Percentiles rank a stretch among this genome's conserved stretches.
Evolutionary conservation across 306 rosid species (phyloP).

Genomic region (Acmispon strigosus): DNA sequence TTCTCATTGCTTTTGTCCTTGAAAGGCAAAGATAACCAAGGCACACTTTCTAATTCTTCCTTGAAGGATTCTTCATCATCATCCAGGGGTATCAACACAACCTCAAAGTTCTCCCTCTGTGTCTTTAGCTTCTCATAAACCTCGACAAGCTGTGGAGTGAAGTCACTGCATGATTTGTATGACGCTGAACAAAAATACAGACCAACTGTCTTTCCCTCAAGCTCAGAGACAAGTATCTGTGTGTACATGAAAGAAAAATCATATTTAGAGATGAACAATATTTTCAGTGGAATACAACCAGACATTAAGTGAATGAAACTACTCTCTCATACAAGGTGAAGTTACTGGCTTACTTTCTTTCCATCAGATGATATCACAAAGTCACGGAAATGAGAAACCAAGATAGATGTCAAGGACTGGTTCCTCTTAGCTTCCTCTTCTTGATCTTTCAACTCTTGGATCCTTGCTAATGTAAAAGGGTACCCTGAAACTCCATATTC

Average conservation of each 20-base stretch:
- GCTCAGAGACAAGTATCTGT: constrained; percentile 55
- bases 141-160: constrained; percentile 43
- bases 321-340: neutral
- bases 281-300: neutral
- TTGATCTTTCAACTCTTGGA: constrained; percentile 38
- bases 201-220: constrained; percentile 63
- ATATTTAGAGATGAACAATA: constrained; percentile 6
- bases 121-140: constrained; percentile 52
- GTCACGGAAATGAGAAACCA: constrained; percentile 46
- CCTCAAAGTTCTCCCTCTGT: constrained; percentile 52
- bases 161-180: constrained; percentile 17
- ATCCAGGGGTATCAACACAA: constrained; percentile 48
- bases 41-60: constrained; percentile 29
- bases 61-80: constrained; percentile 44
- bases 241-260: constrained; percentile 6
- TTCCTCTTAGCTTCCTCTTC: constrained; percentile 48
- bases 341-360: constrained; percentile 29
- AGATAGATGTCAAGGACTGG: constrained; percentile 45
- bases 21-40: constrained; percentile 61
- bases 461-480: constrained; percentile 51
- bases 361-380: constrained; percentile 51
- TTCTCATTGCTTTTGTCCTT: constrained; percentile 43
- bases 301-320: neutral
- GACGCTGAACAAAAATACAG: constrained; percentile 42
- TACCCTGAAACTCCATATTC: constrained; percentile 52